Percentiles rank a stretch among this genome's conserved stretches.
Conservation (phyloP, 768 basidiomycete genomes). For the Cyclocybe cylindracea region DNA sequence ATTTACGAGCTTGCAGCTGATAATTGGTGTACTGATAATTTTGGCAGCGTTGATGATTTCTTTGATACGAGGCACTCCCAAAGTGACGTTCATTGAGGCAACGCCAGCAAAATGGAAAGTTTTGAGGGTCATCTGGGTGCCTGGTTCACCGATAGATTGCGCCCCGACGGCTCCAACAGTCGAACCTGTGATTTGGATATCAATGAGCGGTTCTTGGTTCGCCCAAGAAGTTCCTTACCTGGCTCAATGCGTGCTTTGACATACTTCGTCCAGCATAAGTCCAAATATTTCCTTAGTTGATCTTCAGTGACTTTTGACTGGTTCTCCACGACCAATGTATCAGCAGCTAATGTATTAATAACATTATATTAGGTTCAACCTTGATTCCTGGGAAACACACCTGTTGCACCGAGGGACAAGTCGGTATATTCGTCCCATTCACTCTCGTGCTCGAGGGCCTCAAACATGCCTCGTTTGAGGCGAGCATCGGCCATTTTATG, state of each 20-base stretch:
- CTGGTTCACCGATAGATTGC: slow-evolving; percentile 98
- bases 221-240: slow-evolving; percentile 41
- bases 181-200: slow-evolving; percentile 56
- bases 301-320: slow-evolving; percentile 83
- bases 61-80: slow-evolving; percentile 99
- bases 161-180: slow-evolving; percentile 99
- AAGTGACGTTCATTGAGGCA: slow-evolving; percentile 98
- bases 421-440: slow-evolving; percentile 83
- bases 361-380: neutral
- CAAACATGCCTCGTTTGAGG: slow-evolving; percentile 77
- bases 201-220: neutral
- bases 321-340: slow-evolving; percentile 83
- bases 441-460: slow-evolving; percentile 69
- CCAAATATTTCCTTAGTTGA: slow-evolving; percentile 79
- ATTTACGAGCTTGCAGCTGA: slow-evolving; percentile 91
- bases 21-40: slow-evolving; percentile 95
- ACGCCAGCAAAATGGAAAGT: slow-evolving; percentile 99
- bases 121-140: slow-evolving; percentile 99
- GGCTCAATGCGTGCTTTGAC: slow-evolving; percentile 97
- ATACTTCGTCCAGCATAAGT: slow-evolving; percentile 90
- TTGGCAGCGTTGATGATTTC: slow-evolving; percentile 99
- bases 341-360: slow-evolving; percentile 45
- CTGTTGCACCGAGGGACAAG: slow-evolving; percentile 71
- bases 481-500: slow-evolving; percentile 67
- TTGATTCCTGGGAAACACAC: slow-evolving; percentile 39